Evolutionary conservation across 2,329 filamentous ascomycete species (phyloP).

Genomic region (Nemania sp.): DNA sequence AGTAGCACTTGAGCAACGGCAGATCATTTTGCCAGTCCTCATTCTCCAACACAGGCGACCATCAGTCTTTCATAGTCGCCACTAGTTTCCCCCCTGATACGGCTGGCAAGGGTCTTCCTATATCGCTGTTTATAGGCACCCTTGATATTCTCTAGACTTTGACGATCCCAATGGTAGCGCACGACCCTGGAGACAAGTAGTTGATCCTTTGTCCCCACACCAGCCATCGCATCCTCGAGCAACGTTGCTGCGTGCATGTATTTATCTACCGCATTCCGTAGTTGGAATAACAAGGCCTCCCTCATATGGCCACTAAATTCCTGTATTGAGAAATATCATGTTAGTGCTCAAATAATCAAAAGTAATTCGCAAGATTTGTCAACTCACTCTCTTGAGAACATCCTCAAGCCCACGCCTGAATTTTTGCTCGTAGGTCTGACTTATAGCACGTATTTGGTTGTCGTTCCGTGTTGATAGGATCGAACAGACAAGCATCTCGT

Average conservation of each 20-base stretch:
- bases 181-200: slow-evolving; percentile 83
- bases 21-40: slow-evolving; percentile 35
- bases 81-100: slow-evolving; percentile 85
- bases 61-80: slow-evolving; percentile 84
- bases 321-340: slow-evolving; percentile 48
- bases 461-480: slow-evolving; percentile 82
- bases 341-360: slow-evolving; percentile 1
- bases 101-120: slow-evolving; percentile 71
- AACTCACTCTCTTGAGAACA: slow-evolving; percentile 74
- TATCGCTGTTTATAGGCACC: slow-evolving; percentile 80
- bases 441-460: slow-evolving; percentile 85
- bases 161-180: slow-evolving; percentile 83
- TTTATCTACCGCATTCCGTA: slow-evolving; percentile 81
- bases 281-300: slow-evolving; percentile 81
- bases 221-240: slow-evolving; percentile 89
- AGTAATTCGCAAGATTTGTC: neutral
- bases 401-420: slow-evolving; percentile 78
- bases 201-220: slow-evolving; percentile 86
- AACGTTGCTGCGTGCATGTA: slow-evolving; percentile 85
- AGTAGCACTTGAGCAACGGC: neutral
- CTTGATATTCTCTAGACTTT: slow-evolving; percentile 81
- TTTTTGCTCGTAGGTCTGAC: slow-evolving; percentile 77
- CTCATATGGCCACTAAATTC: slow-evolving; percentile 96
- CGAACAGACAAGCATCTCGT: slow-evolving; percentile 81
- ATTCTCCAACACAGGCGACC: slow-evolving; percentile 73